Conservation (phyloP, 169 alveolate genomes). For the Plasmodium sp. region DNA sequence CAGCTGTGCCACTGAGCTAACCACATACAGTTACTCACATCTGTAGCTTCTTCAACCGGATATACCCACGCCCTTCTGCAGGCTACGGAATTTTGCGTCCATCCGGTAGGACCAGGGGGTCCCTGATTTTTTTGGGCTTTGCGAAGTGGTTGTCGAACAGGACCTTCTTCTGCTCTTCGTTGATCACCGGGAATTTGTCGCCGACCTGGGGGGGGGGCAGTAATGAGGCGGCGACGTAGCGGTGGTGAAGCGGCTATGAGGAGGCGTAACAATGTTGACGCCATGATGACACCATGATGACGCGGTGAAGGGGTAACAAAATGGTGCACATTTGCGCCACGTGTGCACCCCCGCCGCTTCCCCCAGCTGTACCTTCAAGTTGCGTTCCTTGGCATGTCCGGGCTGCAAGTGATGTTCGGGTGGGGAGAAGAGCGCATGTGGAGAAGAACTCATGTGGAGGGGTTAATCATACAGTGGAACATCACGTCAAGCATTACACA, state of each 20-base stretch:
- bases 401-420: conserved; percentile 16
- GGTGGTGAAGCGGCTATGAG: neutral
- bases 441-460: no score
- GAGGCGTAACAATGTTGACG: no score
- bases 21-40: neutral
- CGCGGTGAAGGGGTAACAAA: neutral
- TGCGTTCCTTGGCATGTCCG: conserved; percentile 62
- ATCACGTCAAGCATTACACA: neutral
- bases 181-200: conserved; percentile 56
- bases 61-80: neutral
- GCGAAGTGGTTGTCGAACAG: conserved; percentile 82
- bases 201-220: conserved; percentile 18
- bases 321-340: neutral
- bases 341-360: neutral
- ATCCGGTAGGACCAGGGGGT: conserved; percentile 80
- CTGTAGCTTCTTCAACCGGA: neutral
- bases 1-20: neutral
- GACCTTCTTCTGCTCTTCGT: conserved; percentile 29
- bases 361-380: conserved; percentile 49
- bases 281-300: no score
- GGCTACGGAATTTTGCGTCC: conserved; percentile 75
- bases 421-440: neutral
- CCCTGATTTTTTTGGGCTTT: conserved; percentile 80
- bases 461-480: neutral
- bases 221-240: neutral